Evolutionary conservation across 208 protist genomes (phyloP), one percentile per base, ranked within the genome.

Genomic region (Phytomonas sp.): DNA sequence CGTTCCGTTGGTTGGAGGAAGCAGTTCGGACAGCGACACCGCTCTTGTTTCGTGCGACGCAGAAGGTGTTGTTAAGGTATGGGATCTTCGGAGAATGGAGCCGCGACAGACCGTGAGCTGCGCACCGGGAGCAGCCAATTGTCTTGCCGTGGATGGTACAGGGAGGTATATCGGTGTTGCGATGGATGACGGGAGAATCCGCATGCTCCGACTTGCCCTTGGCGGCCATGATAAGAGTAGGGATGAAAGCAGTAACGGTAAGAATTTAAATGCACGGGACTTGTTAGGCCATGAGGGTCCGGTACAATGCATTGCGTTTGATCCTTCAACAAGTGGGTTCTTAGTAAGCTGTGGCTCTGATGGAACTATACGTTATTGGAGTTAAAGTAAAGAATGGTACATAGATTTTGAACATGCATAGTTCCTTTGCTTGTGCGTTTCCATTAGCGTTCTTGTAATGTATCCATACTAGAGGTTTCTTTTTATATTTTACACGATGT

Each of bases 171-270:
- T 98, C n/a, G 96, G 88, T 2, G 97, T 98, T 5, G 84, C 91
- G 8, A 95, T 93, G 61, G 97, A 97, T 34, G 98, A 99, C 73
- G 74, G 88, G 67, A 93, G 88, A 5, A 88, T 99, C 29, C 37
- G 51, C 37, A 68, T 65, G 37, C 20, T 65, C 17, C 11, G 37
- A 65, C 23, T 65, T 23, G 3, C 2, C 1, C 33, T 23, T 20
- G 37, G 61, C 17, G 37, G 20, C 23, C 2, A 40, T 7, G 20
- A 65, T 17, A 40, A 59, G 23, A n/a, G 17, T 65, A 40, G 61
- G 20, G 37, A 65, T 53, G 37, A 59, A 26, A 97, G 97, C 70
- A n/a, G 98, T 13, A 97, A 97, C 74, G 89, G 98, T 77, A 78
- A 98, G 46, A 65, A 71, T 36, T 83, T 93, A 36, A 70, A 76